phyloP scores from a whole-genome alignment of 2,329 filamentous ascomycete genomes.

The Phoma herbarum region DNA sequence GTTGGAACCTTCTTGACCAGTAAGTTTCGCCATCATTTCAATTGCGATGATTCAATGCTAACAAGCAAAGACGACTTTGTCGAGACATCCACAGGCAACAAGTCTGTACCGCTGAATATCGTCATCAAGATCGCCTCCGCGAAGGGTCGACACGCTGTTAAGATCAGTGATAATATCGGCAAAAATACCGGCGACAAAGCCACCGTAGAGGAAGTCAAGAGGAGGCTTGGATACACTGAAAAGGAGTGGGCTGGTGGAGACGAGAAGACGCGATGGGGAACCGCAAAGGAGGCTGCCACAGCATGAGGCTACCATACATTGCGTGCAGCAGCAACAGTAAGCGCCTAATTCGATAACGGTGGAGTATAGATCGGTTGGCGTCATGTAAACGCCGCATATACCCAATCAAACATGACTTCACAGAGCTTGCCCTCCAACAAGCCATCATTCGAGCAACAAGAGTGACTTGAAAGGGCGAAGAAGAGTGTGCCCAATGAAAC shows the following conservation, averaged over 20 bases:
- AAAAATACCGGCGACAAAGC: slow-evolving; percentile 93
- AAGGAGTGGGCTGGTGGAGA: slow-evolving; percentile 84
- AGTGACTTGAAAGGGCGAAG: too few relatives aligned
- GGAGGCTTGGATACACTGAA: slow-evolving; percentile 84
- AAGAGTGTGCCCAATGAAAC: too few relatives aligned
- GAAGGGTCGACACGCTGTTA: slow-evolving; percentile 81
- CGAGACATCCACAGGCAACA: slow-evolving; percentile 75
- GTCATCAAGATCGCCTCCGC: slow-evolving; percentile 96
- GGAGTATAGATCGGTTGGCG: too few relatives aligned
- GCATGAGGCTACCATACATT: too few relatives aligned
- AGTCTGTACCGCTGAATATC: slow-evolving; percentile 93
- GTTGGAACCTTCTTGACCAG: slow-evolving; percentile 95
- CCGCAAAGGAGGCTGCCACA: slow-evolving; percentile 33
- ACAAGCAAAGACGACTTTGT: slow-evolving; percentile 75
- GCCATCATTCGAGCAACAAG: too few relatives aligned
- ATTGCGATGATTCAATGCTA: slow-evolving; percentile 8
- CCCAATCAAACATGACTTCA: too few relatives aligned
- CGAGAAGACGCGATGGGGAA: slow-evolving; percentile 84
- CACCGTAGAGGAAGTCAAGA: slow-evolving; percentile 84
- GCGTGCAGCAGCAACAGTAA: too few relatives aligned
- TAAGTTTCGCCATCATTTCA: slow-evolving; percentile 46
- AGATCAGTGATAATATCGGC: slow-evolving; percentile 85
- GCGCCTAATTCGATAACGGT: too few relatives aligned
- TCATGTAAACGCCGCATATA: too few relatives aligned
- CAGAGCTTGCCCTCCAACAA: too few relatives aligned